Conservation (phyloP, 2,329 filamentous ascomycete genomes). For the Botrytis fragariae region DNA sequence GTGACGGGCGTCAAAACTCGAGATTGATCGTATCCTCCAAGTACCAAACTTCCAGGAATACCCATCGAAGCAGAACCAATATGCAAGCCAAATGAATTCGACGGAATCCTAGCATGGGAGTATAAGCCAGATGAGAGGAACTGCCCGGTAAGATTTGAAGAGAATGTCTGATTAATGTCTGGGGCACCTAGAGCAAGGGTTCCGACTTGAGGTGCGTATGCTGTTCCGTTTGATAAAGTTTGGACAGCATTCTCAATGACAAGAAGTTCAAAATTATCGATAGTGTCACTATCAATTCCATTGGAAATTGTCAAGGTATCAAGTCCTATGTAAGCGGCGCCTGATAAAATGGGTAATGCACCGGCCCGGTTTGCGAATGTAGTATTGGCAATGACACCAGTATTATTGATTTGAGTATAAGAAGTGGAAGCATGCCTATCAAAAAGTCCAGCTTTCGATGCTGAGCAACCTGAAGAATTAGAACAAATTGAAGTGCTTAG, state of each 20-base stretch:
- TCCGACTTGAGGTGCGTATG: neutral
- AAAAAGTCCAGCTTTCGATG: neutral
- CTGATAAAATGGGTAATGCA: neutral
- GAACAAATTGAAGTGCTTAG: conserved; percentile 24
- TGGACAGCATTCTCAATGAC: neutral
- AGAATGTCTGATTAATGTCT: neutral
- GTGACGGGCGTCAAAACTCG: conserved; percentile 24
- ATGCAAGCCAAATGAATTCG: conserved; percentile 32
- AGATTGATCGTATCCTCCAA: conserved; percentile 31
- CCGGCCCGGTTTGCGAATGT: conserved; percentile 1
- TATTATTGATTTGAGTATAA: neutral
- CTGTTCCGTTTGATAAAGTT: neutral
- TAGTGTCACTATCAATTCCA: neutral
- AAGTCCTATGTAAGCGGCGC: neutral
- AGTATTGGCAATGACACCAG: neutral
- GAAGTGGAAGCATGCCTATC: neutral
- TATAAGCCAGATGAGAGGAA: conserved; percentile 4
- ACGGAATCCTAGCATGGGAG: conserved; percentile 16
- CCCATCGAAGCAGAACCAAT: conserved; percentile 25
- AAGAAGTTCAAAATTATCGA: conserved; percentile 3
- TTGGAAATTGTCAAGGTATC: neutral
- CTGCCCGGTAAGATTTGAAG: conserved; percentile 6
- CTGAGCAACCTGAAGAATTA: neutral
- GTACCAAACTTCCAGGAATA: conserved; percentile 26
- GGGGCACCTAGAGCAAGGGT: neutral